A percentile compares a stretch with the other conserved stretches of the same genome.
Evolutionary conservation across 371 early-diverging fungal species (phyloP).

Genomic region (Apophysomyces variabilis): DNA sequence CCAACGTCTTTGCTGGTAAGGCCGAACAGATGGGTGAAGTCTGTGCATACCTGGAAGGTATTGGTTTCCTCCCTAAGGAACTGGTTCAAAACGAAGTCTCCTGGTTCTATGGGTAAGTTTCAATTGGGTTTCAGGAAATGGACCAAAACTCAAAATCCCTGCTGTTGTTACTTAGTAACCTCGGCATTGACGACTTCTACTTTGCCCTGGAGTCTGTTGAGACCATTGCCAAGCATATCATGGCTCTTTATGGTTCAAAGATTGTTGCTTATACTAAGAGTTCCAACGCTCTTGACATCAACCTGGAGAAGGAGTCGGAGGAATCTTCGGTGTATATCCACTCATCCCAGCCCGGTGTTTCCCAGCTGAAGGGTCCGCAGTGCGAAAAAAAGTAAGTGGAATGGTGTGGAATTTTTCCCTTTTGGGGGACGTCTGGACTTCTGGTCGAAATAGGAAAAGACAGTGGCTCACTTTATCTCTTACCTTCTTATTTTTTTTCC

Average conservation of each 20-base stretch:
- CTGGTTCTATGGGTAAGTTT: slow-evolving; percentile 93
- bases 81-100: slow-evolving; percentile 89
- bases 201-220: slow-evolving; percentile 90
- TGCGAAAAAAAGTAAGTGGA: slow-evolving; percentile 76
- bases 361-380: slow-evolving; percentile 85
- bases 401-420: slow-evolving; percentile 3
- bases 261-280: slow-evolving; percentile 90
- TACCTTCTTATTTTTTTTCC: no score
- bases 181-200: slow-evolving; percentile 98
- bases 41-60: slow-evolving; percentile 76
- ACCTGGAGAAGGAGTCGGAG: slow-evolving; percentile 90
- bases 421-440: slow-evolving; percentile 1
- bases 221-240: slow-evolving; percentile 94
- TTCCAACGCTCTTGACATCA: slow-evolving; percentile 83
- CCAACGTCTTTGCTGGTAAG: slow-evolving; percentile 87
- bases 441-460: slow-evolving; percentile 13
- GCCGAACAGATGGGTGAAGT: slow-evolving; percentile 90
- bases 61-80: slow-evolving; percentile 90
- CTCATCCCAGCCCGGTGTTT: slow-evolving; percentile 94
- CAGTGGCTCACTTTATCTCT: slow-evolving; percentile 9
- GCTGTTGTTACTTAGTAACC: slow-evolving; percentile 61
- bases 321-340: slow-evolving; percentile 96
- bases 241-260: slow-evolving; percentile 95
- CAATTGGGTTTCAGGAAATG: background rate
- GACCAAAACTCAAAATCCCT: background rate